Evolutionary conservation across 2,329 filamentous ascomycete species (phyloP), one percentile per base, ranked within the genome.

Genomic region (Exophiala dermatitidis): DNA sequence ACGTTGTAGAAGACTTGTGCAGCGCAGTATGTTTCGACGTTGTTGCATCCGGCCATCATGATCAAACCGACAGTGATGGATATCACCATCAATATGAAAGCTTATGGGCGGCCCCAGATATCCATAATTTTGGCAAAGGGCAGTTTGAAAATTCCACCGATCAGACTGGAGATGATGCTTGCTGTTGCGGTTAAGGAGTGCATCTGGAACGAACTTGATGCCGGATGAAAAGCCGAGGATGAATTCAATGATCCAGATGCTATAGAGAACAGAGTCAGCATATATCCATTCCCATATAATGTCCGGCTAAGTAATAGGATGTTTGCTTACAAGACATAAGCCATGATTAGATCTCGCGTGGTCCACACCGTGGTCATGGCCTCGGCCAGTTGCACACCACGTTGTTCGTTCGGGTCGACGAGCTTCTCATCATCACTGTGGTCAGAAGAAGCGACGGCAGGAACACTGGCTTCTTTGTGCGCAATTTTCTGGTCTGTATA

Each of bases 61-160:
- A 81, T 71, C 34, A 82, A 67, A 5, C 77, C 57, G 0, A 73
- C 47, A 0, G 73, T 70, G 62, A 70, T 70, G 52, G 73, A 58
- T 3, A 66, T 47, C 0, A 77, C 62, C 60, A 74, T 74, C 30
- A 78, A 26, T 2, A 71, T 48, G 52, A 79, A 73, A 12, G 76
- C 80, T 59, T 80, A 72, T 1, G 79, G 72, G n/a, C 81, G 77
- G 26, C 80, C 82, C 74, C 77, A 84, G 43, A 81, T 70, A 67
- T 84, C 77, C 50, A 84, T 70, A 12, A 83, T 69, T 65, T 83
- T 84, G 48, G 81, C 80, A 30, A 80, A 69, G 1, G 80, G 76
- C 9, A 84, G 71, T 62, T 79, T 80, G 53, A 73, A 69, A 28
- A 82, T 68, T 30, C 78, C 81, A 28, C 72, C 75, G 36, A 83